Percentiles rank a stretch among this genome's conserved stretches.
Evolutionary conservation across 202 grass and related monocot species (phyloP).

Genomic region (Schoenoplectus tabernaemontani): DNA sequence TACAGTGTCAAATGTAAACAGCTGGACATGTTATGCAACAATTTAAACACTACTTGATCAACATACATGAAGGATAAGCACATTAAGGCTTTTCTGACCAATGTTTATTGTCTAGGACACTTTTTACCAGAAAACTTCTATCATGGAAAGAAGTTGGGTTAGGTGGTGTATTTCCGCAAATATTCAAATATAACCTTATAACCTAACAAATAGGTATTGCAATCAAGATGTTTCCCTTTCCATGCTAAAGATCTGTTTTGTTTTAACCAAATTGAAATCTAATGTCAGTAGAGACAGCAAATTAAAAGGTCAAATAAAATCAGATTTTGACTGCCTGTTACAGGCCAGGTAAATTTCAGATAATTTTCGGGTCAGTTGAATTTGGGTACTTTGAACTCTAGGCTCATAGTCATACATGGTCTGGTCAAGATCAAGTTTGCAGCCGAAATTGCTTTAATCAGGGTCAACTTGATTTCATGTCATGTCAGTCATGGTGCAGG

Average conservation of each 20-base stretch:
- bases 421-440: background rate
- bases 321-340: background rate
- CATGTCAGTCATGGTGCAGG: background rate
- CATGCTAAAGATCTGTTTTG: background rate
- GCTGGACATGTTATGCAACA: slow-evolving; percentile 28
- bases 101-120: background rate
- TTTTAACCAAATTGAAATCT: slow-evolving; percentile 3
- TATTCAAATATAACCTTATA: background rate
- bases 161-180: background rate
- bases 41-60: background rate
- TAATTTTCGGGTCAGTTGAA: background rate
- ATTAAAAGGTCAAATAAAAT: no score
- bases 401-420: background rate
- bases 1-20: slow-evolving; percentile 71
- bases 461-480: background rate
- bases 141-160: background rate
- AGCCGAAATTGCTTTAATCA: background rate
- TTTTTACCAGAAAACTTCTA: no score
- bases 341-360: no score
- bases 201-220: no score
- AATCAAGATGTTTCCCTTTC: background rate
- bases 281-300: background rate
- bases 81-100: background rate
- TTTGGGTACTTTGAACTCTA: background rate
- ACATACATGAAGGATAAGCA: background rate